Evolutionary conservation across 2,329 filamentous ascomycete species (phyloP).

Genomic region (Hypomyces perniciosus): DNA sequence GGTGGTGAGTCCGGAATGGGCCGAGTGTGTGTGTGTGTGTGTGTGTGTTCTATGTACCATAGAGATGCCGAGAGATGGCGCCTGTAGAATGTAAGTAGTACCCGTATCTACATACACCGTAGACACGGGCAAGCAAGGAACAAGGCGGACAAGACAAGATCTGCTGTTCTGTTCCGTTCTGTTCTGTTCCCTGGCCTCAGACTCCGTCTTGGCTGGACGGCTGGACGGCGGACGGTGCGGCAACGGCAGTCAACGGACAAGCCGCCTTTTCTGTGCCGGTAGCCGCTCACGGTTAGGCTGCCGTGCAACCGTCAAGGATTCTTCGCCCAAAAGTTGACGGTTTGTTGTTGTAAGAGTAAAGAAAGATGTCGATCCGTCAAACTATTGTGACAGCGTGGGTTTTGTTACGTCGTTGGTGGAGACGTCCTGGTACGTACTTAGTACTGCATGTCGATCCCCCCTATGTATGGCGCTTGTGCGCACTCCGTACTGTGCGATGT

Average conservation of each 20-base stretch:
- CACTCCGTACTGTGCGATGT: constrained; percentile 9
- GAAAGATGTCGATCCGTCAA: constrained; percentile 1
- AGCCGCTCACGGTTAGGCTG: not conserved
- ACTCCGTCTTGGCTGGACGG: not conserved
- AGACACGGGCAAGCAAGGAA: no score
- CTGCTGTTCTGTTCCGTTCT: no score
- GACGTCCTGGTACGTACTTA: not conserved
- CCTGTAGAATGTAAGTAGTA: no score
- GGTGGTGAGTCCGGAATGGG: not conserved
- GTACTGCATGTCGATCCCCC: constrained; percentile 32
- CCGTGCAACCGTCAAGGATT: not conserved
- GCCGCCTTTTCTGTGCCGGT: not conserved
- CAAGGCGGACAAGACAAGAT: no score
- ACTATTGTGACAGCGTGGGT: not conserved
- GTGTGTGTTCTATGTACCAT: not conserved
- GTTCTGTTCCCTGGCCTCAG: no score
- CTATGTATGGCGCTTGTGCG: constrained; percentile 12
- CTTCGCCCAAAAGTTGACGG: not conserved
- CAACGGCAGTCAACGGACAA: constrained; percentile 1
- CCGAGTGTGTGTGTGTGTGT: not conserved
- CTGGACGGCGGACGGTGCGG: not conserved
- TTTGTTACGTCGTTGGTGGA: not conserved
- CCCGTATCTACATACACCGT: no score
- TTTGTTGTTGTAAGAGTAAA: not conserved
- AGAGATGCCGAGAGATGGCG: no score